phyloP scores from a whole-genome alignment of 768 basidiomycete genomes.

The Rhodotorula kratochvilovae region DNA sequence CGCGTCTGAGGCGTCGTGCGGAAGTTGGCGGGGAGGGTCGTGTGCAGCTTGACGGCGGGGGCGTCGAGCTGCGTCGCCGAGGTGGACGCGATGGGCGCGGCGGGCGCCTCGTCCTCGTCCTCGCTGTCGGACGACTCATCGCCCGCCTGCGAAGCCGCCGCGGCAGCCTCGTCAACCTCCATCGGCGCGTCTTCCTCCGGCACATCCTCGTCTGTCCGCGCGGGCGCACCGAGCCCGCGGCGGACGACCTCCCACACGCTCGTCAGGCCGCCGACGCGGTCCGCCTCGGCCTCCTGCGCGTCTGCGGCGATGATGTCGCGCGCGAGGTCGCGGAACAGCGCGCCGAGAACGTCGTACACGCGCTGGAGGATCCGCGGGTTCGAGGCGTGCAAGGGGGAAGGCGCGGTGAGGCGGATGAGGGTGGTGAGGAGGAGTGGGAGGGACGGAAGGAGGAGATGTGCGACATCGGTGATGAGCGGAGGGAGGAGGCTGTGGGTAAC shows the following conservation, averaged over 20 bases:
- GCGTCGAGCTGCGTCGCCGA: slow-evolving; percentile 10
- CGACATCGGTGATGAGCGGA: slow-evolving; percentile 36
- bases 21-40: slow-evolving; percentile 13
- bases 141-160: neutral
- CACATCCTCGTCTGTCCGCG: neutral
- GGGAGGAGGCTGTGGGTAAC: slow-evolving; percentile 25
- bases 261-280: slow-evolving; percentile 4
- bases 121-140: slow-evolving; percentile 20
- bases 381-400: slow-evolving; percentile 33
- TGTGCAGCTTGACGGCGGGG: neutral
- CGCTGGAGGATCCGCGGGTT: slow-evolving; percentile 37
- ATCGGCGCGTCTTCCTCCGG: neutral
- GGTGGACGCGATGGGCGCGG: slow-evolving; percentile 33
- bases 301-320: slow-evolving; percentile 19
- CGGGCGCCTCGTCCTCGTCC: slow-evolving; percentile 6
- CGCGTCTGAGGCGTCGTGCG: slow-evolving; percentile 39
- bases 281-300: neutral
- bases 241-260: slow-evolving; percentile 34
- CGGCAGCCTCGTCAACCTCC: neutral
- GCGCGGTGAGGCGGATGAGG: slow-evolving; percentile 36
- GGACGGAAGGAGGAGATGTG: slow-evolving; percentile 25
- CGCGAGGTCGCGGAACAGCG: slow-evolving; percentile 33
- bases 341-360: slow-evolving; percentile 37
- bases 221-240: slow-evolving; percentile 33
- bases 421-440: slow-evolving; percentile 34